Evolutionary conservation across 228 moss, liverwort and hornwort genomes (phyloP).

Genomic region (Sphagnum magellanicum): DNA sequence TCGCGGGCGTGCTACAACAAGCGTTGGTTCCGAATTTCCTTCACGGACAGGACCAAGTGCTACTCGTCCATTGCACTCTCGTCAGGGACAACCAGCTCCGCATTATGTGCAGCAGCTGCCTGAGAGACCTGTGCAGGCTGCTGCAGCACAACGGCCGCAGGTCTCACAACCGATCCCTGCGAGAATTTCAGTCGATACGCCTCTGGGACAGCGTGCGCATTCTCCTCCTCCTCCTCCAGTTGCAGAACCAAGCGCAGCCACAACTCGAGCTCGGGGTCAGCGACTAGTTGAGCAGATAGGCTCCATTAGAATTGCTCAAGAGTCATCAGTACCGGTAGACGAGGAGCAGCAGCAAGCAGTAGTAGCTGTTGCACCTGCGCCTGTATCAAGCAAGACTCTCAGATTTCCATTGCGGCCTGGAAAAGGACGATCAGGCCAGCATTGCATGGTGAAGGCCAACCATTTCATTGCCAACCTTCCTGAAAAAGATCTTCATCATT

Average conservation of each 20-base stretch:
- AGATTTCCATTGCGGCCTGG: slow-evolving; percentile 67
- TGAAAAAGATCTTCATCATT: slow-evolving; percentile 63
- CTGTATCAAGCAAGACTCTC: slow-evolving; percentile 56
- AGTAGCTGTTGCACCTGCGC: slow-evolving; percentile 52
- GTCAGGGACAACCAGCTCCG: too few relatives aligned
- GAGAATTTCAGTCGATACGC: not conserved
- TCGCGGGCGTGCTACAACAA: too few relatives aligned
- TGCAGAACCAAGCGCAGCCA: slow-evolving; percentile 2
- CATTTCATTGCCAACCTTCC: slow-evolving; percentile 59
- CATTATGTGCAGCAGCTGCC: too few relatives aligned
- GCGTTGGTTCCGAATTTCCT: too few relatives aligned
- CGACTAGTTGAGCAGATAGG: not conserved
- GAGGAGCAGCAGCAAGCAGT: slow-evolving; percentile 2
- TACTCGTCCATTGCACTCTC: too few relatives aligned
- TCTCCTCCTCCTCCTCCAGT: not conserved
- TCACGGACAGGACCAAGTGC: too few relatives aligned
- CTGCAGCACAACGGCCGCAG: too few relatives aligned
- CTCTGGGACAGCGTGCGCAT: not conserved
- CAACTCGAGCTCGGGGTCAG: not conserved
- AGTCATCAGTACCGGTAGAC: slow-evolving; percentile 17
- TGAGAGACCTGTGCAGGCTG: too few relatives aligned
- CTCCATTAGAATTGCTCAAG: not conserved
- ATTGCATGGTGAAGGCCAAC: slow-evolving; percentile 56
- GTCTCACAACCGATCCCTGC: too few relatives aligned
- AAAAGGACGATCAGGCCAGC: slow-evolving; percentile 39